These are phyloP conservation scores for Spirogloea muscicola DNA, from an alignment of 139 green algal genomes.

Conservation along the genomic window DNA sequence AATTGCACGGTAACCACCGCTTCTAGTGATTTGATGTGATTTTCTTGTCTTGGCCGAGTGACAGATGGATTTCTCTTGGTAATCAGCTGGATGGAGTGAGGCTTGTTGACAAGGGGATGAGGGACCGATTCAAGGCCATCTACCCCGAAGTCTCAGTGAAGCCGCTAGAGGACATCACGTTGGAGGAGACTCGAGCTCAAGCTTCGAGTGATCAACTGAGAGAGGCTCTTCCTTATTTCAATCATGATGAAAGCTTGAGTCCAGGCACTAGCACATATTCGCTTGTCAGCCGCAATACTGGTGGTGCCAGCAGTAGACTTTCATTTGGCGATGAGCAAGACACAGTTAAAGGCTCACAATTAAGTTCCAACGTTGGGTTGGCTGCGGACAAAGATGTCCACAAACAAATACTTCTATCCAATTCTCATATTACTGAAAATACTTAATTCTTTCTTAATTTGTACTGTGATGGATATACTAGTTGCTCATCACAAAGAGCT, in stretches of 20 bases:
- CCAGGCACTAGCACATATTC: background rate
- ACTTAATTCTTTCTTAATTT: too few species aligned
- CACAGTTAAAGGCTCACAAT: too few species aligned
- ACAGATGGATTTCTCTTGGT: slow-evolving; percentile 72
- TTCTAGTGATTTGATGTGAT: too few species aligned
- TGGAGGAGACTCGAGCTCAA: background rate
- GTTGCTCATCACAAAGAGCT: too few species aligned
- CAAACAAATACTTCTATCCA: too few species aligned
- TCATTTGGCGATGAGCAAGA: too few species aligned
- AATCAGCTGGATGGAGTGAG: slow-evolving; percentile 66
- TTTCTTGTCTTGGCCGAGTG: too few species aligned
- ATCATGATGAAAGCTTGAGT: background rate
- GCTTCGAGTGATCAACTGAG: background rate
- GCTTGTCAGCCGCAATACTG: background rate
- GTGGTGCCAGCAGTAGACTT: background rate
- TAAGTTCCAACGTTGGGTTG: too few species aligned
- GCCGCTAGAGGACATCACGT: slow-evolving; percentile 1
- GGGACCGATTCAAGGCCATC: slow-evolving; percentile 20
- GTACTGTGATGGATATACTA: too few species aligned
- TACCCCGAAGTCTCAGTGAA: slow-evolving; percentile 38
- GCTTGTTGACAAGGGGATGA: slow-evolving; percentile 27
- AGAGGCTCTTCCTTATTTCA: background rate
- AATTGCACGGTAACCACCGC: too few species aligned
- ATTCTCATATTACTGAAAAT: too few species aligned
- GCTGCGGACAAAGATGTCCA: too few species aligned